phyloP scores from a whole-genome alignment of 2,329 filamentous ascomycete genomes.

The Fusarium heterosporum region DNA sequence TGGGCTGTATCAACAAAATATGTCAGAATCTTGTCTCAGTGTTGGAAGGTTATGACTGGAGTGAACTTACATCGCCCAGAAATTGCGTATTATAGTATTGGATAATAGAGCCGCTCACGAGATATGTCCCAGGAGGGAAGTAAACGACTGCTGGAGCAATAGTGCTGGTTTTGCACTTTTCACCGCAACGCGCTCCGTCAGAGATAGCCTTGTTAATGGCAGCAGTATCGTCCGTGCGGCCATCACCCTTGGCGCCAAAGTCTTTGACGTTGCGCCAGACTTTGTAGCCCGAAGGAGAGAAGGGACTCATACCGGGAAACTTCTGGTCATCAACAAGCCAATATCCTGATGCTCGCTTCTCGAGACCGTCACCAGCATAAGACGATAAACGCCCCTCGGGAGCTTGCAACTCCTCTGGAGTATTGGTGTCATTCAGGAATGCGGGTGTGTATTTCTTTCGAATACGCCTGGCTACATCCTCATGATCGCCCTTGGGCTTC shows the following conservation, averaged over 20 bases:
- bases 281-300: conserved; percentile 28
- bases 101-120: conserved; percentile 66
- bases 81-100: conserved; percentile 73
- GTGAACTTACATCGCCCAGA: conserved; percentile 51
- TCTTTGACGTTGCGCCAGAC: conserved; percentile 55
- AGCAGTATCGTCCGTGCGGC: conserved; percentile 61
- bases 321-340: conserved; percentile 17
- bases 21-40: not conserved
- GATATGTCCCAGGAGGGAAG: conserved; percentile 63
- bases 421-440: conserved; percentile 18
- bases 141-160: conserved; percentile 43
- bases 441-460: conserved; percentile 10
- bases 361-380: conserved; percentile 4
- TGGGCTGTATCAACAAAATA: not conserved
- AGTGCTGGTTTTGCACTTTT: conserved; percentile 50
- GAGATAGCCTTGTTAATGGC: conserved; percentile 63
- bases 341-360: conserved; percentile 19
- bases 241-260: conserved; percentile 52
- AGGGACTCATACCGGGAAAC: conserved; percentile 19
- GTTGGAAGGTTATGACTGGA: conserved; percentile 33
- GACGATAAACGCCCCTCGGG: conserved; percentile 10
- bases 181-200: conserved; percentile 52
- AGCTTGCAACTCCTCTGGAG: conserved; percentile 9
- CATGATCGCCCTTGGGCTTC: conserved; percentile 15
- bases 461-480: conserved; percentile 11